These are phyloP conservation scores for Rubia balearica DNA, from an alignment of 305 asterid genomes.

Conservation along the genomic window DNA sequence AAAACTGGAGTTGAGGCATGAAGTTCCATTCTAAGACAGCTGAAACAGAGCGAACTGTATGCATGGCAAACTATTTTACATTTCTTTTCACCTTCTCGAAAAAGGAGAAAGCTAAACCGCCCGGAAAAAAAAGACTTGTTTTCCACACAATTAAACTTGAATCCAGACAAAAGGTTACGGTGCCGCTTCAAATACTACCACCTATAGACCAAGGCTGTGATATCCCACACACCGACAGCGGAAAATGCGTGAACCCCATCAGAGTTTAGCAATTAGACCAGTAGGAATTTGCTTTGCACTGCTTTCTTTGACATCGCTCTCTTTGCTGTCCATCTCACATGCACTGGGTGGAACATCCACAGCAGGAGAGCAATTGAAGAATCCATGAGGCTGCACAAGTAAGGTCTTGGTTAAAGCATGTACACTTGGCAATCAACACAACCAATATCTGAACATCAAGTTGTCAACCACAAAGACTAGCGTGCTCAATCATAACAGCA, in stretches of 20 bases:
- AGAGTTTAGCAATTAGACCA: slow-evolving; percentile 60
- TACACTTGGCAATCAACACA: neutral
- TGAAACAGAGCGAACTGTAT: neutral
- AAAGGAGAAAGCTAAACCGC: neutral
- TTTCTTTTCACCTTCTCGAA: too few species aligned
- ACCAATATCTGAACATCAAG: neutral
- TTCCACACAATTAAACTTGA: neutral
- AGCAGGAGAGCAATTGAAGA: slow-evolving; percentile 40
- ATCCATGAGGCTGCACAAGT: slow-evolving; percentile 38
- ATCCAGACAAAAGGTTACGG: neutral
- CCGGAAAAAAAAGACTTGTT: neutral
- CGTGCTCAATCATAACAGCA: too few species aligned
- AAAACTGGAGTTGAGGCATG: neutral
- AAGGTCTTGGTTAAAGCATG: neutral
- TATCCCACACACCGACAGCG: neutral
- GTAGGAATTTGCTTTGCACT: slow-evolving; percentile 42
- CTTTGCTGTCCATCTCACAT: slow-evolving; percentile 27
- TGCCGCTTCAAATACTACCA: neutral
- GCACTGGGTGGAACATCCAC: slow-evolving; percentile 36
- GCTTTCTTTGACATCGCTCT: slow-evolving; percentile 43
- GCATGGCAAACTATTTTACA: neutral
- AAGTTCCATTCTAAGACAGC: neutral
- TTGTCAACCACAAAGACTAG: neutral
- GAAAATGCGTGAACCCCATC: slow-evolving; percentile 14
- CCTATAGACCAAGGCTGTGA: neutral